These are phyloP conservation scores for Yamadazyma olivae DNA, from an alignment of 805 yeast species.

Conservation along the genomic window DNA sequence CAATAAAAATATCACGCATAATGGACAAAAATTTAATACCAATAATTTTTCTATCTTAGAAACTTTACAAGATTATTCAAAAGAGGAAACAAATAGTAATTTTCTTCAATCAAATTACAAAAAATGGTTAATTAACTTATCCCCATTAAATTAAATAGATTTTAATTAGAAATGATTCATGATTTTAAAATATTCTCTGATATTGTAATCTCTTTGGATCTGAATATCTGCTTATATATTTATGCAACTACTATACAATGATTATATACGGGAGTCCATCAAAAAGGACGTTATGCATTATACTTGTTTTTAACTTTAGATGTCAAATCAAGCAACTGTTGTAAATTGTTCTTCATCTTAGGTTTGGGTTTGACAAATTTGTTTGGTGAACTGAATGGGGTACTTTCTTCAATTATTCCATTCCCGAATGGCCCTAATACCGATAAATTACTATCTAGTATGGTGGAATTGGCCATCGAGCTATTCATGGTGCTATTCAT, in stretches of 20 bases:
- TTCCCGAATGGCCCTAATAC: conserved; percentile 32
- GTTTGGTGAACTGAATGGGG: conserved; percentile 31
- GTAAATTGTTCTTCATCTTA: conserved; percentile 8
- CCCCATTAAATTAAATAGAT: conserved; percentile 10
- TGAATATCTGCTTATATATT: not conserved
- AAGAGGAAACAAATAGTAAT: conserved; percentile 12
- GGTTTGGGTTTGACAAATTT: conserved; percentile 12
- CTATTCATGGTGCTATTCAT: conserved; percentile 13
- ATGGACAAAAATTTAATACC: not conserved
- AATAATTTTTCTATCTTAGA: conserved; percentile 4
- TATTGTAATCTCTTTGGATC: not conserved
- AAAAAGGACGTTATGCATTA: too few relatives aligned
- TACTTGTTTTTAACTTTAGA: conserved; percentile 11
- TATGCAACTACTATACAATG: not conserved
- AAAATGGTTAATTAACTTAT: conserved; percentile 22
- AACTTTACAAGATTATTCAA: conserved; percentile 8
- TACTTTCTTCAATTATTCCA: conserved; percentile 37
- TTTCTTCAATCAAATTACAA: conserved; percentile 20
- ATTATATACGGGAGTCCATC: too few relatives aligned
- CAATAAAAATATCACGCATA: not conserved
- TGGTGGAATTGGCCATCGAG: not conserved
- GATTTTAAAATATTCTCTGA: not conserved
- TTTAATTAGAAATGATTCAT: not conserved
- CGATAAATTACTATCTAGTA: conserved; percentile 18
- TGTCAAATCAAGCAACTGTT: conserved; percentile 12